A percentile compares a stretch with the other conserved stretches of the same genome.
Evolutionary conservation across 805 yeast genomes (phyloP).

Genomic region (Myxozyma neglecta): DNA sequence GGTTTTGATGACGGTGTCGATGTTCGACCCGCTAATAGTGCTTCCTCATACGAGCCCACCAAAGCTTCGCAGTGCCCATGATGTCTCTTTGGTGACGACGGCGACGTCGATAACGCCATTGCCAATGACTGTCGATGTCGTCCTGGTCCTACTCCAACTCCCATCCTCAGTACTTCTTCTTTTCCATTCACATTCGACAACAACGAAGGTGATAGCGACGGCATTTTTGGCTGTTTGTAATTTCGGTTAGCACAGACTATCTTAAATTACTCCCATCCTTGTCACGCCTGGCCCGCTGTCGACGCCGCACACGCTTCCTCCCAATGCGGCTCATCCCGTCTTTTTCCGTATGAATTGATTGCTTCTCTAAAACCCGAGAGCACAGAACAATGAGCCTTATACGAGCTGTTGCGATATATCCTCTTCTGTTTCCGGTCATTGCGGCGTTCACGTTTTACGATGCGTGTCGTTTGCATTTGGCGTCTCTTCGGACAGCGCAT

Average conservation of each 20-base stretch:
- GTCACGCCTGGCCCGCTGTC: neutral
- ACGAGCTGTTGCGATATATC: neutral
- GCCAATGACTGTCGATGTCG: neutral
- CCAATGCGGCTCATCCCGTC: neutral
- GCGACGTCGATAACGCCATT: conserved; percentile 7
- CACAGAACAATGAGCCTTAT: neutral
- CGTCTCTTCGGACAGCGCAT: too few relatives aligned
- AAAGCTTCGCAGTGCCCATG: conserved; percentile 31
- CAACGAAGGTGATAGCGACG: neutral
- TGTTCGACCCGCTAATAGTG: conserved; percentile 38
- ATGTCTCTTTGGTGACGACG: conserved; percentile 5
- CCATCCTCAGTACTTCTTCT: too few relatives aligned
- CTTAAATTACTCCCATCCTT: neutral
- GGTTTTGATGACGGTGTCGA: conserved; percentile 36
- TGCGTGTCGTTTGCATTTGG: too few relatives aligned
- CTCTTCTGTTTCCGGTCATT: neutral
- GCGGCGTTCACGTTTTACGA: too few relatives aligned
- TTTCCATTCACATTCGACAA: neutral
- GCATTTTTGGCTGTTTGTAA: neutral
- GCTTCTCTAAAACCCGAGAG: neutral
- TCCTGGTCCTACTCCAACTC: too few relatives aligned
- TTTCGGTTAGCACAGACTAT: neutral
- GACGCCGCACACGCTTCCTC: neutral
- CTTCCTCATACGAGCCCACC: conserved; percentile 42
- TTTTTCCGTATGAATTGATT: neutral